Percentiles rank a stretch among this genome's conserved stretches.
phyloP scores from a whole-genome alignment of 345 rosid genomes.

The Mallotus nudiflorus region DNA sequence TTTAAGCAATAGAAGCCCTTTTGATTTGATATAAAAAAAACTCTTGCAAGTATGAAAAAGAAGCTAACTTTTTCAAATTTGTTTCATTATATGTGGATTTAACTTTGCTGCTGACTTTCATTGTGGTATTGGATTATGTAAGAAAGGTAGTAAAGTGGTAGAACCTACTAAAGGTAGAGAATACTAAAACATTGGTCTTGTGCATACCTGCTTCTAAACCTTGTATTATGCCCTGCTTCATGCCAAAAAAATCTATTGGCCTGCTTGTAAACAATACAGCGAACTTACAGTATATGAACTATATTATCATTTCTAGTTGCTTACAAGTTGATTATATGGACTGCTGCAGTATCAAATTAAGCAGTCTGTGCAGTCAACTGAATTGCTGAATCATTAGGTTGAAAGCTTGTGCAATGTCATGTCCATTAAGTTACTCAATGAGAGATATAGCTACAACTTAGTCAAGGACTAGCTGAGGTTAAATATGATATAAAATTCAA shows the following conservation, averaged over 20 bases:
- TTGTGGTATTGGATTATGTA: too few relatives aligned
- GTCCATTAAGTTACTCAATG: not conserved
- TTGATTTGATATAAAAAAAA: too few relatives aligned
- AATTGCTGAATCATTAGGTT: too few relatives aligned
- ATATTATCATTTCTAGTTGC: not conserved
- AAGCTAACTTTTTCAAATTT: too few relatives aligned
- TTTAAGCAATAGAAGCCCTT: too few relatives aligned
- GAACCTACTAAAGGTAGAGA: too few relatives aligned
- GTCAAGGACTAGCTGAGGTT: not conserved
- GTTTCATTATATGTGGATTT: not conserved
- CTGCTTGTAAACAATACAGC: not conserved
- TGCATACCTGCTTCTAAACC: not conserved
- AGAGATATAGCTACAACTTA: not conserved
- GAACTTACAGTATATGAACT: not conserved
- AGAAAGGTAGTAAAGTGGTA: not conserved
- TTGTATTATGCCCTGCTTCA: not conserved
- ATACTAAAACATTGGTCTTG: too few relatives aligned
- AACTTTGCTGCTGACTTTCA: not conserved
- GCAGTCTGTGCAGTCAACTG: too few relatives aligned
- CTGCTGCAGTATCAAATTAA: not conserved
- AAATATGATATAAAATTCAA: not conserved
- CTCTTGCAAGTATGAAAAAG: not conserved
- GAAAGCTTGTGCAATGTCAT: not conserved
- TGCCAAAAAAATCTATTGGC: not conserved
- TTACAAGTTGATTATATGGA: not conserved